A percentile compares a stretch with the other conserved stretches of the same genome.
These are phyloP conservation scores for Suillus variegatus DNA, from an alignment of 768 basidiomycete species.

Conservation along the genomic window DNA sequence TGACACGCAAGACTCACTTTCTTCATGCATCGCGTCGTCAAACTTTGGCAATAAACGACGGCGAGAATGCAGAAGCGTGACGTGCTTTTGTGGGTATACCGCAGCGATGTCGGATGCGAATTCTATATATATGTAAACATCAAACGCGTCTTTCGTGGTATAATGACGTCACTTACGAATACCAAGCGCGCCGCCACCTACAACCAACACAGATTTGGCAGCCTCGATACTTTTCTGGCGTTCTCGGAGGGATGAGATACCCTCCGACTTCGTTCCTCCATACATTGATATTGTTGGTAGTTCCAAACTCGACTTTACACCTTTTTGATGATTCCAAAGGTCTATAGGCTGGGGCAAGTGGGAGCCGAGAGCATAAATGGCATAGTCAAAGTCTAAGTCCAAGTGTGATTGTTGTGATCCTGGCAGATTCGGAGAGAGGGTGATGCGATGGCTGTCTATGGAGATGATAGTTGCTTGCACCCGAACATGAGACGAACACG, in stretches of 20 bases:
- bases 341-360: slow-evolving; percentile 57
- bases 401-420: slow-evolving; percentile 28
- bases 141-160: background rate
- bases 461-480: slow-evolving; percentile 49
- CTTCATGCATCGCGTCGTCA: slow-evolving; percentile 48
- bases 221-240: too few relatives aligned
- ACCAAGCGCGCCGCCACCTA: slow-evolving; percentile 21
- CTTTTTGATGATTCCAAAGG: slow-evolving; percentile 42
- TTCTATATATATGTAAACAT: slow-evolving; percentile 37
- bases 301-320: background rate
- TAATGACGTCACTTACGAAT: background rate
- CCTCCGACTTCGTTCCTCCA: slow-evolving; percentile 40
- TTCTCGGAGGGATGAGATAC: too few relatives aligned
- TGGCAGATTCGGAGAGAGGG: slow-evolving; percentile 1
- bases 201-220: too few relatives aligned
- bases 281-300: slow-evolving; percentile 19
- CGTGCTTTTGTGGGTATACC: slow-evolving; percentile 50
- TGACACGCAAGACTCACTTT: slow-evolving; percentile 36
- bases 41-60: slow-evolving; percentile 53
- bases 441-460: slow-evolving; percentile 41
- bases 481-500: slow-evolving; percentile 28
- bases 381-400: slow-evolving; percentile 47
- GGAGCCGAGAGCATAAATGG: slow-evolving; percentile 63
- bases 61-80: slow-evolving; percentile 65
- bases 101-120: slow-evolving; percentile 64